These are phyloP conservation scores for Parastagonospora avenae DNA, from an alignment of 2,329 filamentous ascomycete genomes.

Conservation along the genomic window DNA sequence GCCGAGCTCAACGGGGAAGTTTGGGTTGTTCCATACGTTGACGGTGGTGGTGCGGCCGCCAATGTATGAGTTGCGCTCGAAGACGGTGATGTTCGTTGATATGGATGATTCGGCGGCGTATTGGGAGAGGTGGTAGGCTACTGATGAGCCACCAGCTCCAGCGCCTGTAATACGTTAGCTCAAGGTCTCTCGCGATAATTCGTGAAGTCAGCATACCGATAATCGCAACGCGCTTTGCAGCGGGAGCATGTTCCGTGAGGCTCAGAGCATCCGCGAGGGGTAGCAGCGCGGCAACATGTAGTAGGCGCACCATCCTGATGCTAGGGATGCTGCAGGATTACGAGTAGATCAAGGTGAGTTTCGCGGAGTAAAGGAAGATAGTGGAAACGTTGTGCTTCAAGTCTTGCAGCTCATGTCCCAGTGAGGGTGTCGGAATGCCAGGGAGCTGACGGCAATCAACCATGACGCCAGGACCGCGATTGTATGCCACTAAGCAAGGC, in stretches of 20 bases:
- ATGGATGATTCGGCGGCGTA: conserved; percentile 68
- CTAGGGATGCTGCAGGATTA: too few species aligned
- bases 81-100: conserved; percentile 80
- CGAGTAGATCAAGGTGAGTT: too few species aligned
- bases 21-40: conserved; percentile 70
- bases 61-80: conserved; percentile 77
- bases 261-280: conserved; percentile 24
- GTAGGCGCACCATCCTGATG: conserved; percentile 17
- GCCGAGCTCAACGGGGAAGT: conserved; percentile 79
- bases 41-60: conserved; percentile 90
- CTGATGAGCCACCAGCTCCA: conserved; percentile 83
- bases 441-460: conserved; percentile 1
- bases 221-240: conserved; percentile 44
- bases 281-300: conserved; percentile 18
- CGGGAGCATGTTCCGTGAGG: conserved; percentile 12
- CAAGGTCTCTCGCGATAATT: background rate
- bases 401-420: conserved; percentile 6
- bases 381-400: conserved; percentile 4
- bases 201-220: conserved; percentile 33
- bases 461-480: conserved; percentile 1
- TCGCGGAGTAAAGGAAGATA: too few species aligned
- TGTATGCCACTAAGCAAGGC: background rate
- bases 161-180: conserved; percentile 65
- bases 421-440: conserved; percentile 1
- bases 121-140: conserved; percentile 80